phyloP scores from a whole-genome alignment of 805 yeast genomes.

The Diddensiella transvaalensis region DNA sequence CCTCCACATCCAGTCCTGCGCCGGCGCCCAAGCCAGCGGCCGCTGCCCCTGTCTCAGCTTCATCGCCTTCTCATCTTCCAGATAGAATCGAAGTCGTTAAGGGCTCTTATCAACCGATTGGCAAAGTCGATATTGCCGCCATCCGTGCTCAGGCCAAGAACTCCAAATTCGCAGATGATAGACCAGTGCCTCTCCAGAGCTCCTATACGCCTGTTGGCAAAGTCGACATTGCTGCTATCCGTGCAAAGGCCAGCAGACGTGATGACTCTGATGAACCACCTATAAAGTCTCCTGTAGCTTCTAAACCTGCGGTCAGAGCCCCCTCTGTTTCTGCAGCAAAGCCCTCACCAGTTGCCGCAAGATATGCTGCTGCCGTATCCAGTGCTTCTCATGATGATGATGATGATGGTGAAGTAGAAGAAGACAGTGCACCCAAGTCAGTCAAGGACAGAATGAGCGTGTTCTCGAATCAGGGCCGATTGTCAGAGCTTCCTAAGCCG shows the following conservation, averaged over 20 bases:
- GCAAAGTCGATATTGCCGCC: slow-evolving; percentile 52
- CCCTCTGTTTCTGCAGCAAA: slow-evolving; percentile 4
- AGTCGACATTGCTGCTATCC: slow-evolving; percentile 46
- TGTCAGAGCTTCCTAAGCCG: slow-evolving; percentile 62
- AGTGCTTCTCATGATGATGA: neutral
- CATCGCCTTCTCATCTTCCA: slow-evolving; percentile 9
- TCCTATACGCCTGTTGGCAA: slow-evolving; percentile 62
- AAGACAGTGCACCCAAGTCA: slow-evolving; percentile 27
- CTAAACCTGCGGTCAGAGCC: slow-evolving; percentile 5
- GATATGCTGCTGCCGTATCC: slow-evolving; percentile 9
- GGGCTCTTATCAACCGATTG: slow-evolving; percentile 57
- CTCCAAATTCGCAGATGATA: slow-evolving; percentile 35
- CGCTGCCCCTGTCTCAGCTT: neutral
- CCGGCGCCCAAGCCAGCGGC: slow-evolving; percentile 13
- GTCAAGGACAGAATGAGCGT: slow-evolving; percentile 33
- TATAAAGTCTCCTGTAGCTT: slow-evolving; percentile 8
- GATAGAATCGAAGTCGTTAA: slow-evolving; percentile 31
- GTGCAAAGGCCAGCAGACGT: slow-evolving; percentile 33
- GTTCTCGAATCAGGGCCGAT: slow-evolving; percentile 45
- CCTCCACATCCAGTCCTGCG: slow-evolving; percentile 28
- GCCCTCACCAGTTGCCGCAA: slow-evolving; percentile 2
- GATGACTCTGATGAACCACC: neutral
- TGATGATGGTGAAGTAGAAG: slow-evolving; percentile 12
- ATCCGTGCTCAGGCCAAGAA: slow-evolving; percentile 37
- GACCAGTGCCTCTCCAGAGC: slow-evolving; percentile 39